phyloP scores from a whole-genome alignment of 176 grass and related monocot genomes.

The Triticum monococcum region DNA sequence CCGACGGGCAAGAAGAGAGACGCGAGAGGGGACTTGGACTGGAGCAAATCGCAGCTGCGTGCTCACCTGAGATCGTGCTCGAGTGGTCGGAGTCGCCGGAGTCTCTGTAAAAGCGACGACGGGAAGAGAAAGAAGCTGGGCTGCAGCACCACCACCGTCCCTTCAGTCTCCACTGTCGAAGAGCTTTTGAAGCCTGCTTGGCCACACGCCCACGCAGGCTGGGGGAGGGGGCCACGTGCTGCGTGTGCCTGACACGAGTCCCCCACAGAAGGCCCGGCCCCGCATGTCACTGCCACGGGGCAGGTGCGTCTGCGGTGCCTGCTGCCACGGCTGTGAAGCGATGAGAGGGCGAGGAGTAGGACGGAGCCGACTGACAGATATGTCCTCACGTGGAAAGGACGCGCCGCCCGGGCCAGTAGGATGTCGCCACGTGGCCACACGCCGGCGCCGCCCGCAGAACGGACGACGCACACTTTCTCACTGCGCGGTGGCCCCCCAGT shows the following conservation, averaged over 20 bases:
- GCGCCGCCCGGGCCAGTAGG: neutral
- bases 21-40: neutral
- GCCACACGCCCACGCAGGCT: neutral
- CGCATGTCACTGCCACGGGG: neutral
- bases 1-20: neutral
- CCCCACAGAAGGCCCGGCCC: neutral
- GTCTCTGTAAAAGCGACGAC: neutral
- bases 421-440: neutral
- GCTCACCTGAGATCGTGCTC: conserved; percentile 23
- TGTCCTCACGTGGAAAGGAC: conserved; percentile 10
- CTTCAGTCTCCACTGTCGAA: neutral
- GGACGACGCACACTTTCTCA: neutral
- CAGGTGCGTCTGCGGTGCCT: neutral
- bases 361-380: neutral
- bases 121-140: neutral
- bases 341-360: neutral
- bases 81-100: neutral
- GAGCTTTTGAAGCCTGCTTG: neutral
- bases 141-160: neutral
- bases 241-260: neutral
- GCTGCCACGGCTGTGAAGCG: neutral
- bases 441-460: neutral
- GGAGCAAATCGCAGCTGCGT: neutral
- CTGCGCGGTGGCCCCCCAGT: neutral
- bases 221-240: neutral